Evolutionary conservation across 495 filamentous ascomycete genomes (phyloP), one percentile per base, ranked within the genome.

Genomic region (Zalerion maritima): DNA sequence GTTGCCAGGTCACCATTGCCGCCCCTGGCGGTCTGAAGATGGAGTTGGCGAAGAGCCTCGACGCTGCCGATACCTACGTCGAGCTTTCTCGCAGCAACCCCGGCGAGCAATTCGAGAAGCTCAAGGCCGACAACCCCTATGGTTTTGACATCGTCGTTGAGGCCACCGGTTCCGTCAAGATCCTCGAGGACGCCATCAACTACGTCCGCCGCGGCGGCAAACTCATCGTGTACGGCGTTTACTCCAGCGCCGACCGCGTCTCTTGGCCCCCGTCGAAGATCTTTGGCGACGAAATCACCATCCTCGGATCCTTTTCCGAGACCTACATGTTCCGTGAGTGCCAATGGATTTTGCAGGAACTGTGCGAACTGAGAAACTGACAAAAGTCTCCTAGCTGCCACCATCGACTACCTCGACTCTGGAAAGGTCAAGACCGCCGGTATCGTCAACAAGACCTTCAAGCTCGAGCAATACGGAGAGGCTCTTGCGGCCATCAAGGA

Each of bases 131-230:
- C 20, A 69, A 79, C 50, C 74, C 75, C 4, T 73, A 80, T 40
- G 76, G 75, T 3, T 81, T 79, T 40, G 74, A 80, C 35, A 76
- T 81, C 31, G 57, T 60, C 28, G 45, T 60, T 24, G 55, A 58
- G 36, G 76, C 76, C 5, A 78, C 73, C 26, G 75, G 76, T 8
- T 73, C 58, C 40, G 48, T 63, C 15, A 75, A 68, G 50, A 70
- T 80, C 37, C 62, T 81, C 4, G 76, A 80, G 42, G 71, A 77
- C 43, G 58, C 73, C 20, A 70, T 81, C 47, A 60, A 78, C 56
- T 80, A 76, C 42, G 68, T 75, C 30, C 65, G 69, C 14, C 58
- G 72, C 14, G 75, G 75, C 29, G 76, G 76, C 32, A 78, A 78
- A 49, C 51, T 79, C 19, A 69, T 77, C 16, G 71, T 75, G 36